A percentile compares a stretch with the other conserved stretches of the same genome.
phyloP scores from a whole-genome alignment of 139 green algal species.

The Zygnema circumcarinatum region DNA sequence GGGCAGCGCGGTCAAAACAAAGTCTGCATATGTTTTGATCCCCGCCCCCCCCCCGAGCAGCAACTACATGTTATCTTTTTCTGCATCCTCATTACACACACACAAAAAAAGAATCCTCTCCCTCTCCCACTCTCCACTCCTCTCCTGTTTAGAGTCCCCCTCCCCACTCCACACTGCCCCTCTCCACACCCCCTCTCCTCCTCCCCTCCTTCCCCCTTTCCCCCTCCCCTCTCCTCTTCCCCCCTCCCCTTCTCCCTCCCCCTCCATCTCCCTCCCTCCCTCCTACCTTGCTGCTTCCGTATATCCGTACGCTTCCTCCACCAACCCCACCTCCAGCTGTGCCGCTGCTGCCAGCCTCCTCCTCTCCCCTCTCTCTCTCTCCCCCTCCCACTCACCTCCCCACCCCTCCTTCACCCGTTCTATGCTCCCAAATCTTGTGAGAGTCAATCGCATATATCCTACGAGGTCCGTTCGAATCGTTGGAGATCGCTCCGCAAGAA shows the following conservation, averaged over 20 bases:
- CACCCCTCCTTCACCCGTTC: neutral
- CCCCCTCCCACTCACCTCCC: neutral
- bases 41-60: neutral
- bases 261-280: no score
- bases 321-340: neutral
- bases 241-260: no score
- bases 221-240: no score
- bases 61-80: neutral
- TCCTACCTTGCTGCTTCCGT: constrained; percentile 23
- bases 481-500: constrained; percentile 10
- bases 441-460: neutral
- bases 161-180: no score
- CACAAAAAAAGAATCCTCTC: no score
- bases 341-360: neutral
- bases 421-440: neutral
- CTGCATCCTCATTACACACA: neutral
- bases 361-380: neutral
- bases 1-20: constrained; percentile 8
- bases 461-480: constrained; percentile 3
- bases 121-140: no score
- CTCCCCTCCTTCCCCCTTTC: no score
- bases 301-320: constrained; percentile 5
- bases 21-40: constrained; percentile 7
- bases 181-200: no score
- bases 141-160: no score